A percentile compares a stretch with the other conserved stretches of the same genome.
phyloP scores from a whole-genome alignment of 2,329 filamentous ascomycete genomes.

The Calonectria pauciramosa region DNA sequence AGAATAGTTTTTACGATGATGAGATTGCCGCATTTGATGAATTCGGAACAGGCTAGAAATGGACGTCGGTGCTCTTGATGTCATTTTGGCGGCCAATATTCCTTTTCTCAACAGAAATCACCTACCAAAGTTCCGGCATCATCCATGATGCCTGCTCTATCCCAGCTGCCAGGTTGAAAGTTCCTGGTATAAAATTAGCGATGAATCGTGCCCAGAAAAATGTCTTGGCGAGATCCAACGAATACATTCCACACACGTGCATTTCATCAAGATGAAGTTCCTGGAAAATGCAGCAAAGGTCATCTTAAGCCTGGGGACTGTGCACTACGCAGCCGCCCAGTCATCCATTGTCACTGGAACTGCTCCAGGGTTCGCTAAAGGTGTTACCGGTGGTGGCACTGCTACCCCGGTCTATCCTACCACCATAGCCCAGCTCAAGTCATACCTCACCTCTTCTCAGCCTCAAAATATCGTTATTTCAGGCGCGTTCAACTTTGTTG shows the following conservation, averaged over 20 bases:
- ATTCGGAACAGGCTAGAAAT: not conserved
- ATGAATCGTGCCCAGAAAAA: not conserved
- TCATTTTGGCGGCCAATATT: not conserved
- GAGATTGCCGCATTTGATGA: not conserved
- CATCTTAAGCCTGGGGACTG: not conserved
- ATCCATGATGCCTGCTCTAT: no score
- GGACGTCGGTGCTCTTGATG: not conserved
- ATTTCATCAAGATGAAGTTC: not conserved
- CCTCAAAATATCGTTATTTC: conserved; percentile 4
- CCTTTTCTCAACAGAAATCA: not conserved
- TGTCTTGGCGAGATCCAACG: not conserved
- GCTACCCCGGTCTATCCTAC: not conserved
- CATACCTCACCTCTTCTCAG: not conserved
- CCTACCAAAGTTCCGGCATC: no score
- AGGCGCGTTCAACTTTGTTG: not conserved
- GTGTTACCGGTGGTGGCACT: not conserved
- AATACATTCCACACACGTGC: not conserved
- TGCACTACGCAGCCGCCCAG: not conserved
- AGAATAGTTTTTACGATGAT: not conserved
- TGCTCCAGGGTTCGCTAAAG: conserved; percentile 2
- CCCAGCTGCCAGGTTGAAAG: no score
- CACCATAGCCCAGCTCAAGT: not conserved
- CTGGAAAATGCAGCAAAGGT: not conserved
- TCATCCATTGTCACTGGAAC: conserved; percentile 3
- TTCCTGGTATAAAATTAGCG: not conserved